These are phyloP conservation scores for Senna siamea DNA, from an alignment of 306 rosid genomes.

Conservation along the genomic window DNA sequence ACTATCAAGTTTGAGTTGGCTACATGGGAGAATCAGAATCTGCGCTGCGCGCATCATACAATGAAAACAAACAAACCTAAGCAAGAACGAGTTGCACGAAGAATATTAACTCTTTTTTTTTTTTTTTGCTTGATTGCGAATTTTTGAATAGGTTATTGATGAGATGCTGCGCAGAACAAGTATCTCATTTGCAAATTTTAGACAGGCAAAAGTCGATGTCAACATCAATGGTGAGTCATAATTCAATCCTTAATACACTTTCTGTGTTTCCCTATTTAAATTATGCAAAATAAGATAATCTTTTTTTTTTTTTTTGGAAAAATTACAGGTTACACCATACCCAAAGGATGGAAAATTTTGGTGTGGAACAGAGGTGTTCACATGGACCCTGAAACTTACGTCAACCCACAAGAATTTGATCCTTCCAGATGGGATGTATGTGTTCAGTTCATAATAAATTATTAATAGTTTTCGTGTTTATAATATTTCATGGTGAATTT, in stretches of 20 bases:
- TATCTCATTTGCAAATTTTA: conserved; percentile 55
- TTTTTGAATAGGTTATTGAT: conserved; percentile 52
- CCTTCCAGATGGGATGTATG: conserved; percentile 76
- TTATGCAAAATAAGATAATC: too few relatives aligned
- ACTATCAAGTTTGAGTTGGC: neutral
- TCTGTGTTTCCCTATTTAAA: neutral
- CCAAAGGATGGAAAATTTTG: conserved; percentile 76
- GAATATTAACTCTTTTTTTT: neutral
- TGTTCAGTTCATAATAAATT: neutral
- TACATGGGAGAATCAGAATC: too few relatives aligned
- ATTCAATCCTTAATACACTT: neutral
- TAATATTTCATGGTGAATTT: neutral
- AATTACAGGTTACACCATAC: conserved; percentile 64
- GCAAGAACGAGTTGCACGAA: neutral
- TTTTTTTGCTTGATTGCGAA: too few relatives aligned
- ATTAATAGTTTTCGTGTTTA: neutral
- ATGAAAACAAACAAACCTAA: neutral
- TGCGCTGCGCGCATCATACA: neutral
- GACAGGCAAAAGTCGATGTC: conserved; percentile 66
- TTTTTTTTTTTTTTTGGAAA: too few relatives aligned
- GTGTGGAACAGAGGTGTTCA: conserved; percentile 75
- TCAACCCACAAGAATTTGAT: conserved; percentile 56
- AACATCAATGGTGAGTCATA: conserved; percentile 51
- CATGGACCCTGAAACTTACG: conserved; percentile 65
- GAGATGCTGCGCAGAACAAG: conserved; percentile 63